phyloP scores from a whole-genome alignment of 495 filamentous ascomycete genomes.

The Lepidopterella palustris region DNA sequence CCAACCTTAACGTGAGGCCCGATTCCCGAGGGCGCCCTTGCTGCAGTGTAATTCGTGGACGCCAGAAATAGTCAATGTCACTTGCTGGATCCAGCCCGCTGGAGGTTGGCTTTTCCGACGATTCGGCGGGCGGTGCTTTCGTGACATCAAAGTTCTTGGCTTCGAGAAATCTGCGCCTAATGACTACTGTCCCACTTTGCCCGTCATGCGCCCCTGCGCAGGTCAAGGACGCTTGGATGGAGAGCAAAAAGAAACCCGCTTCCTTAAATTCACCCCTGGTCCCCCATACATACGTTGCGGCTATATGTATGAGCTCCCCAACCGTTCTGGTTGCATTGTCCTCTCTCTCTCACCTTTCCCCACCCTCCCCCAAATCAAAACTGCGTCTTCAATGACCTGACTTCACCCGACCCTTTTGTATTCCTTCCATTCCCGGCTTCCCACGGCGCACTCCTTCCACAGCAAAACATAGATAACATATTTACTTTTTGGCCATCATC shows the following conservation, averaged over 20 bases:
- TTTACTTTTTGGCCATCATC: conserved; percentile 3
- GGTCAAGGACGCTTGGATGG: neutral
- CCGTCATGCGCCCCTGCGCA: conserved; percentile 22
- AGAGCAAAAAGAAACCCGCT: neutral
- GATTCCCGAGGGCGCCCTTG: neutral
- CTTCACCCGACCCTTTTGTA: neutral
- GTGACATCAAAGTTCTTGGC: conserved; percentile 29
- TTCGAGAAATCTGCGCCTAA: conserved; percentile 15
- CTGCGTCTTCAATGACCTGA: neutral
- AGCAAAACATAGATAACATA: neutral
- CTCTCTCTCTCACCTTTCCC: neutral
- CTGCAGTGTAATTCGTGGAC: conserved; percentile 9
- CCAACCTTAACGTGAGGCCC: neutral
- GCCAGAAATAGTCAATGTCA: neutral
- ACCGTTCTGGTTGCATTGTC: neutral
- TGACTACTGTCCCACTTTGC: conserved; percentile 15
- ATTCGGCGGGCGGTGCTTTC: conserved; percentile 1
- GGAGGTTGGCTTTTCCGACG: neutral
- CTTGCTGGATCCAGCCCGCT: neutral
- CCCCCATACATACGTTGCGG: neutral
- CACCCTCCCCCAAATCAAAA: too few species aligned
- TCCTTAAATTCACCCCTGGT: neutral
- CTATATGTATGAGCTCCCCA: neutral
- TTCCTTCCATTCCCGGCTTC: neutral
- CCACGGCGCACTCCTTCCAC: neutral